phyloP scores from a whole-genome alignment of 2,329 filamentous ascomycete species.

The Verticillium nonalfalfae region DNA sequence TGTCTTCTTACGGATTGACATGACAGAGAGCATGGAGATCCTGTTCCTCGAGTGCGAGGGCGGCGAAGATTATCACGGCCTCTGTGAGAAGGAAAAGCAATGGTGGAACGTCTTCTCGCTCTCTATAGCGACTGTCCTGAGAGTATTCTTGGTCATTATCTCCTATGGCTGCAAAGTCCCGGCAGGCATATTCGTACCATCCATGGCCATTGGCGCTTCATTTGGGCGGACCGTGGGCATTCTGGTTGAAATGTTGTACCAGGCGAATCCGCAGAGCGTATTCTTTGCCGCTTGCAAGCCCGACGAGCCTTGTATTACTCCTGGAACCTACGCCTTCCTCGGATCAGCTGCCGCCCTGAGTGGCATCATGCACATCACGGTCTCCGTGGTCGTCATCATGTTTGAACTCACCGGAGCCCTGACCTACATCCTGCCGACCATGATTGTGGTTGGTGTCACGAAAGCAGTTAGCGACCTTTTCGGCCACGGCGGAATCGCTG shows the following conservation, averaged over 20 bases:
- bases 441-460: constrained; percentile 97
- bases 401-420: constrained; percentile 96
- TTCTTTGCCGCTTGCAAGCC: constrained; percentile 89
- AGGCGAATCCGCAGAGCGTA: constrained; percentile 70
- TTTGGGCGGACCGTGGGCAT: constrained; percentile 95
- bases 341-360: constrained; percentile 87
- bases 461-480: constrained; percentile 89
- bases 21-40: constrained; percentile 99
- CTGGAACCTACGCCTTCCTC: constrained; percentile 92
- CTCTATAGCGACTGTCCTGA: constrained; percentile 70
- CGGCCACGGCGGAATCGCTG: constrained; percentile 93
- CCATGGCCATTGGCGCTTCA: constrained; percentile 92
- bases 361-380: constrained; percentile 97
- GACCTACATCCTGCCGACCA: constrained; percentile 94
- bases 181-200: constrained; percentile 95
- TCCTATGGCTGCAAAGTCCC: constrained; percentile 98
- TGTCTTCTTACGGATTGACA: constrained; percentile 90
- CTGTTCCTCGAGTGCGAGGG: constrained; percentile 91
- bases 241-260: constrained; percentile 81
- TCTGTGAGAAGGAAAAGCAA: constrained; percentile 75
- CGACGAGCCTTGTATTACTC: constrained; percentile 92
- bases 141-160: constrained; percentile 82
- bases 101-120: constrained; percentile 75
- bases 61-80: constrained; percentile 77
- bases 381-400: constrained; percentile 98